phyloP scores from a whole-genome alignment of 768 basidiomycete genomes.

The Naganishia kalamii region DNA sequence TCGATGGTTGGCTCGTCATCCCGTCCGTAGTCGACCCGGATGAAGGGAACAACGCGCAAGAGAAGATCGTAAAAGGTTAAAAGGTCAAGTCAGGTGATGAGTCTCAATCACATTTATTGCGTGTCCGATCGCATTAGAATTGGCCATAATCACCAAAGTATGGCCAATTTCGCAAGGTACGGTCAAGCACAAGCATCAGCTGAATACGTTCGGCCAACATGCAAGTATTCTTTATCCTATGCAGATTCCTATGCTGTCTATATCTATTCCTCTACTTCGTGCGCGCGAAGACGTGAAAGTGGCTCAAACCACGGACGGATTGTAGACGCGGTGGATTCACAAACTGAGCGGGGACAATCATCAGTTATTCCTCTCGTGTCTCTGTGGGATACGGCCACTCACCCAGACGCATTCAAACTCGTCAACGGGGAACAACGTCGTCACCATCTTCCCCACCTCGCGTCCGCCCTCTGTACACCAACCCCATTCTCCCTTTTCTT shows the following conservation, averaged over 20 bases:
- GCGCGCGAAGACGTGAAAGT: constrained; percentile 45
- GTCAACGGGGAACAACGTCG: constrained; percentile 36
- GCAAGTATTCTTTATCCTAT: background rate
- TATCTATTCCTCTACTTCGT: background rate
- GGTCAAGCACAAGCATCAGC: background rate
- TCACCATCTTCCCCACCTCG: constrained; percentile 42
- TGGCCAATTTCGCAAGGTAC: background rate
- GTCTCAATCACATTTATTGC: too few species aligned
- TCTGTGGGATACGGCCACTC: constrained; percentile 15
- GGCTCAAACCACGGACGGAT: constrained; percentile 43
- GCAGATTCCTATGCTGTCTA: background rate
- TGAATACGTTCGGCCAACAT: background rate
- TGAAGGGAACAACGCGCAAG: too few species aligned
- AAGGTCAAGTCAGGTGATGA: background rate
- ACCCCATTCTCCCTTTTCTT: constrained; percentile 20
- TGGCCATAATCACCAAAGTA: background rate
- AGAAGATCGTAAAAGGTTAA: background rate
- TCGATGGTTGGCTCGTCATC: background rate
- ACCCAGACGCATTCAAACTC: constrained; percentile 46
- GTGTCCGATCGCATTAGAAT: background rate
- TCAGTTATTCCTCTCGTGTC: background rate
- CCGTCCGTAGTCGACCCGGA: background rate
- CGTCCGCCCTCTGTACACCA: constrained; percentile 35
- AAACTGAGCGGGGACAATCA: background rate
- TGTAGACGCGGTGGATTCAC: constrained; percentile 42